Evolutionary conservation across 257 asterid species (phyloP).

Genomic region (Solanum paucissectum): DNA sequence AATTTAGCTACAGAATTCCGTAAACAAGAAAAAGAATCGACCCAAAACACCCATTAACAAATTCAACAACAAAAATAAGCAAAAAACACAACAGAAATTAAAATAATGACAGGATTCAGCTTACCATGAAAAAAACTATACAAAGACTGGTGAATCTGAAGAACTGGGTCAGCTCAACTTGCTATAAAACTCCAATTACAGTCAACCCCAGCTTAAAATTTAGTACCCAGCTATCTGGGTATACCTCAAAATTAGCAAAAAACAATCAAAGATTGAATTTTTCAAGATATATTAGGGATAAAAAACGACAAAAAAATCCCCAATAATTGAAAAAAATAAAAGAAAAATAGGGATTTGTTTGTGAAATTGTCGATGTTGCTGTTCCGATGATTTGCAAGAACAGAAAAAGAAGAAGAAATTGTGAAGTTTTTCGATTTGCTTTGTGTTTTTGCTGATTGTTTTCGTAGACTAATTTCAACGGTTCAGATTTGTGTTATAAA

Average conservation of each 20-base stretch:
- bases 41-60: neutral
- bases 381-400: constrained; percentile 26
- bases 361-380: constrained; percentile 35
- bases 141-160: neutral
- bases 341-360: constrained; percentile 27
- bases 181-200: neutral
- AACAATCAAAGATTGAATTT: neutral
- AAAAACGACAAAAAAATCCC: neutral
- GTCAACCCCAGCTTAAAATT: neutral
- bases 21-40: neutral
- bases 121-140: neutral
- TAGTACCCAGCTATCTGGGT: neutral
- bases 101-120: neutral
- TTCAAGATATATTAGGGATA: neutral
- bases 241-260: neutral
- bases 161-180: neutral
- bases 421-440: constrained; percentile 36
- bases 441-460: constrained; percentile 23
- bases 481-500: constrained; percentile 29
- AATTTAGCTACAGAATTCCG: neutral
- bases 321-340: neutral
- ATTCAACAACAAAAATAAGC: neutral
- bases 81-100: neutral
- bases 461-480: constrained; percentile 37
- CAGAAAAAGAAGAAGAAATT: constrained; percentile 13